Evolutionary conservation across 495 filamentous ascomycete genomes (phyloP).

Genomic region (Pyrenula aspistea): DNA sequence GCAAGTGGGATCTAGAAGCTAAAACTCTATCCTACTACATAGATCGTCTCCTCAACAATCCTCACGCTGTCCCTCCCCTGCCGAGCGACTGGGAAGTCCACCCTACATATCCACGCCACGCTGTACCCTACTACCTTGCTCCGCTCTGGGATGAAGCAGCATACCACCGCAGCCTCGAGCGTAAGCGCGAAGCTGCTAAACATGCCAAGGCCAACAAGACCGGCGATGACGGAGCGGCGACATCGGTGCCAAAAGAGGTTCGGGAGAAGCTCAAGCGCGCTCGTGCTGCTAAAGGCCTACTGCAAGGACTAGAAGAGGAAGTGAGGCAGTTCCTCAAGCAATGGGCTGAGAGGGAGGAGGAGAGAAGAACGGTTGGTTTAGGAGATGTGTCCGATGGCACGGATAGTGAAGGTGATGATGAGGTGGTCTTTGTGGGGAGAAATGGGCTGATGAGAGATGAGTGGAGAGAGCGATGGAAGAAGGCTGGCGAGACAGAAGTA

Average conservation of each 20-base stretch:
- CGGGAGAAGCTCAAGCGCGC: conserved; percentile 55
- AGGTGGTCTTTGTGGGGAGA: conserved; percentile 85
- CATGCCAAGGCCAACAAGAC: conserved; percentile 25
- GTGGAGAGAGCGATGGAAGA: conserved; percentile 20
- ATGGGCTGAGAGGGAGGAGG: conserved; percentile 38
- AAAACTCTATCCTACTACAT: too few species aligned
- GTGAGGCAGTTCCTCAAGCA: conserved; percentile 47
- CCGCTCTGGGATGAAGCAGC: conserved; percentile 69
- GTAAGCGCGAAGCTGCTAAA: conserved; percentile 20
- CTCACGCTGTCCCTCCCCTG: conserved; percentile 69
- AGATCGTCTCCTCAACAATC: conserved; percentile 83
- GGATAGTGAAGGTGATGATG: conserved; percentile 59
- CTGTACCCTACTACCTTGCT: conserved; percentile 74
- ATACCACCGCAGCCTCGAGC: conserved; percentile 26
- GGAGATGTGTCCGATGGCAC: conserved; percentile 37
- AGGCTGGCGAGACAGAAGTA: conserved; percentile 23
- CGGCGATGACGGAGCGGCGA: conserved; percentile 24
- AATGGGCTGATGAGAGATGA: conserved; percentile 63
- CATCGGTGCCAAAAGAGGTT: conserved; percentile 35
- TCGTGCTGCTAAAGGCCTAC: conserved; percentile 52
- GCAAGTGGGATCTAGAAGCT: background rate
- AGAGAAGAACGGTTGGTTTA: conserved; percentile 28
- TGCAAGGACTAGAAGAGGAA: conserved; percentile 54
- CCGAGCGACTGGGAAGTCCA: conserved; percentile 69
- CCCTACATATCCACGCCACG: conserved; percentile 64